Conservation (phyloP, 139 green algal genomes). For the Volvox reticuliferus region DNA sequence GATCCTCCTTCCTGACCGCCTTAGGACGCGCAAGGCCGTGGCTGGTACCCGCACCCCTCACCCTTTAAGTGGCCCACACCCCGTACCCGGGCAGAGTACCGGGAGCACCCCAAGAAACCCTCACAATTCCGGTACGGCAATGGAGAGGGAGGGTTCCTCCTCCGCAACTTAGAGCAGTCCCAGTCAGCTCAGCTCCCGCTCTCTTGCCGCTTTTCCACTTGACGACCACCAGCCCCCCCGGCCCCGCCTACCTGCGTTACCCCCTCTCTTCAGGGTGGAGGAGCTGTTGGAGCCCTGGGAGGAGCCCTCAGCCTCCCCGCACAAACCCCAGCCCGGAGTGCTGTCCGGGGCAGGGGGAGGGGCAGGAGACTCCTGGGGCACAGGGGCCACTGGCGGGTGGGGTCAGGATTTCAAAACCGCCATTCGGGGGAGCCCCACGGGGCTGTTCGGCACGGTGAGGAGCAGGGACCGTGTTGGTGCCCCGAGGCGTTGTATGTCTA, state of each 20-base stretch:
- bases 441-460: slow-evolving; percentile 50
- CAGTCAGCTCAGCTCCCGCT: background rate
- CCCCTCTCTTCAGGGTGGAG: slow-evolving; percentile 28
- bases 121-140: slow-evolving; percentile 19
- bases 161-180: background rate
- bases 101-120: slow-evolving; percentile 37
- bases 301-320: slow-evolving; percentile 23
- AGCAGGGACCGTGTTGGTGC: too few relatives aligned
- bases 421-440: slow-evolving; percentile 24
- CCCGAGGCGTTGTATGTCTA: too few relatives aligned
- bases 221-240: background rate
- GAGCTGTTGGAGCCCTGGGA: slow-evolving; percentile 67
- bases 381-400: background rate
- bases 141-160: background rate
- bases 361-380: background rate
- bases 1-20: background rate
- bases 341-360: background rate
- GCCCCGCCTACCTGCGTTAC: background rate
- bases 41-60: slow-evolving; percentile 68
- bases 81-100: slow-evolving; percentile 31
- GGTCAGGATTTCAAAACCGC: slow-evolving; percentile 32
- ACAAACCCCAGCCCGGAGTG: background rate
- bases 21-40: slow-evolving; percentile 40
- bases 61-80: slow-evolving; percentile 74
- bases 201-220: background rate